Evolutionary conservation across 495 filamentous ascomycete genomes (phyloP).

Genomic region (Penicillium steckii): DNA sequence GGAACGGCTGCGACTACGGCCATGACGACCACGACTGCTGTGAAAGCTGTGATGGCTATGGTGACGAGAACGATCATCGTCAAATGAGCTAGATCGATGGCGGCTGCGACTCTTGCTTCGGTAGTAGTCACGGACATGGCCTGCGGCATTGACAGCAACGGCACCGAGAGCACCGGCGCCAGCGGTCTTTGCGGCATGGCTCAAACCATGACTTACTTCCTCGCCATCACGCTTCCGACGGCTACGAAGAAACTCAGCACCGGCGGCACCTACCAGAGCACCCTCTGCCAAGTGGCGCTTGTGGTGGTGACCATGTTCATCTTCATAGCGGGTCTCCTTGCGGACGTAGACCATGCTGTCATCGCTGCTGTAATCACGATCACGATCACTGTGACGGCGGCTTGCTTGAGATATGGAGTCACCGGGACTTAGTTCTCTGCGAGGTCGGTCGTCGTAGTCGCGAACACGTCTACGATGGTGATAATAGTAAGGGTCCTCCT

Average conservation of each 20-base stretch:
- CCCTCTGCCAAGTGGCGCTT: slow-evolving; percentile 86
- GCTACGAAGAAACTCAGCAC: slow-evolving; percentile 69
- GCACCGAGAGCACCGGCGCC: slow-evolving; percentile 82
- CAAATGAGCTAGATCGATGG: slow-evolving; percentile 46
- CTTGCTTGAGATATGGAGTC: slow-evolving; percentile 58
- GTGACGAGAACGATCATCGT: slow-evolving; percentile 46
- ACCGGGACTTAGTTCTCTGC: slow-evolving; percentile 56
- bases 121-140: slow-evolving; percentile 71
- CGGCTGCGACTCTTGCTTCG: slow-evolving; percentile 61
- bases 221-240: slow-evolving; percentile 60
- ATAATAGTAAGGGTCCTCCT: slow-evolving; percentile 60
- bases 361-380: slow-evolving; percentile 57
- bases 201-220: slow-evolving; percentile 54
- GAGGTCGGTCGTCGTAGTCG: slow-evolving; percentile 54
- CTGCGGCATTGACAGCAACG: slow-evolving; percentile 73
- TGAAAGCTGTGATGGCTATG: slow-evolving; percentile 32
- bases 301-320: slow-evolving; percentile 56
- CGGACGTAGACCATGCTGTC: slow-evolving; percentile 62
- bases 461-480: slow-evolving; percentile 57
- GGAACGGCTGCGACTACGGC: slow-evolving; percentile 46
- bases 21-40: slow-evolving; percentile 30
- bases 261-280: slow-evolving; percentile 74
- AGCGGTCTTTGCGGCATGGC: slow-evolving; percentile 69
- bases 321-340: slow-evolving; percentile 53
- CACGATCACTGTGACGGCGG: slow-evolving; percentile 35